phyloP scores from a whole-genome alignment of 2,329 filamentous ascomycete genomes.

The Epichloe amarillans region DNA sequence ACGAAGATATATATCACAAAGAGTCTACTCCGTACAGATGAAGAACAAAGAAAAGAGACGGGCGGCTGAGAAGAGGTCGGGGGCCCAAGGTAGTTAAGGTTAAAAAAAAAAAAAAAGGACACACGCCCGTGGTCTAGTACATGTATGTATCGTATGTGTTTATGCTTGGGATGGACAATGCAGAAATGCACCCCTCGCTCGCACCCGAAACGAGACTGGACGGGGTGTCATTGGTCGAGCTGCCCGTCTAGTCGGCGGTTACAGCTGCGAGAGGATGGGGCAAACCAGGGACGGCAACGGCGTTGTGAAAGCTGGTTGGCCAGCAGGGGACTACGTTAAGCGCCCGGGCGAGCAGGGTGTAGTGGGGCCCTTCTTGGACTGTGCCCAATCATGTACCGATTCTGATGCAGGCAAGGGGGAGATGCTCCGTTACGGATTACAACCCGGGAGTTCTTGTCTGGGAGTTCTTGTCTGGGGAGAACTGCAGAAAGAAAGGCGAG shows the following conservation, averaged over 20 bases:
- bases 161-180: no score
- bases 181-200: no score
- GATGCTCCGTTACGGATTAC: no score
- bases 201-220: no score
- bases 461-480: no score
- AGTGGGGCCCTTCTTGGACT: background rate
- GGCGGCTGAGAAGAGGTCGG: background rate
- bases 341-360: background rate
- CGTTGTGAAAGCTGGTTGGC: background rate
- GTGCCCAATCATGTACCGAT: background rate
- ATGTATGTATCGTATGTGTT: no score
- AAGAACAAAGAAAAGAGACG: background rate
- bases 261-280: background rate
- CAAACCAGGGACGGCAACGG: background rate
- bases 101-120: background rate
- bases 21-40: no score
- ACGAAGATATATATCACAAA: no score
- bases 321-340: background rate
- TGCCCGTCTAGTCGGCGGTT: background rate
- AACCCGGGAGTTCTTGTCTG: no score
- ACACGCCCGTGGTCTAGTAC: background rate
- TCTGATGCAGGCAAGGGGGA: no score
- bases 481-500: no score
- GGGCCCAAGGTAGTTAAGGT: background rate
- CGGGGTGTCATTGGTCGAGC: no score